Conservation (phyloP, 306 rosid genomes). For the Citrullus colocynthis region DNA sequence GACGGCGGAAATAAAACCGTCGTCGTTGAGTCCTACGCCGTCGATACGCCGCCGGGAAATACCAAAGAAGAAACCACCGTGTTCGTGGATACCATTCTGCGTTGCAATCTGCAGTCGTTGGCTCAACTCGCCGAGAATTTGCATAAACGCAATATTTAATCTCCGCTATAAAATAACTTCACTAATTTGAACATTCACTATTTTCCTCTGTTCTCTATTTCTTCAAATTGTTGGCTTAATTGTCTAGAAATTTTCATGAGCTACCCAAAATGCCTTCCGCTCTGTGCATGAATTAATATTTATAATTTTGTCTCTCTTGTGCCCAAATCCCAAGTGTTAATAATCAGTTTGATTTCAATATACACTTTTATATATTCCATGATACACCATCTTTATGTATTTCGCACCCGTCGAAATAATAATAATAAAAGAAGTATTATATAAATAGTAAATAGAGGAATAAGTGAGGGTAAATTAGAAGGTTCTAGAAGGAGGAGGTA, state of each 20-base stretch:
- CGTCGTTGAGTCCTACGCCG: conserved; percentile 84
- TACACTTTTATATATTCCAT: too few relatives aligned
- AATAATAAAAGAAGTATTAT: too few relatives aligned
- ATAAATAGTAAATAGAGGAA: too few relatives aligned
- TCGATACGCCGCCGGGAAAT: conserved; percentile 80
- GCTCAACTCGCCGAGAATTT: conserved; percentile 60
- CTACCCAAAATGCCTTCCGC: not conserved
- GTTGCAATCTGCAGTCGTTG: conserved; percentile 86
- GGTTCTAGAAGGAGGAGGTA: too few relatives aligned
- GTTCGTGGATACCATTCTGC: conserved; percentile 77
- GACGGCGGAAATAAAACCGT: conserved; percentile 24
- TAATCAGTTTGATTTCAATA: not conserved
- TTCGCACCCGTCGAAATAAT: too few relatives aligned
- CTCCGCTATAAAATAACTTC: not conserved
- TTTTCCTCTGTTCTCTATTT: not conserved
- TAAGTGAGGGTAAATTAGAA: too few relatives aligned
- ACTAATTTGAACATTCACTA: not conserved
- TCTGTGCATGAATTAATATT: not conserved
- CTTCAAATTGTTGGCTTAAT: not conserved
- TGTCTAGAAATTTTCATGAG: not conserved
- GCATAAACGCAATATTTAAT: conserved; percentile 16
- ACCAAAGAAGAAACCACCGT: conserved; percentile 66
- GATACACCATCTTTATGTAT: too few relatives aligned
- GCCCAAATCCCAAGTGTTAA: not conserved
- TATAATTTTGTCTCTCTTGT: not conserved